These are phyloP conservation scores for Xylaria intraflava DNA, from an alignment of 495 filamentous ascomycete genomes.

Conservation along the genomic window DNA sequence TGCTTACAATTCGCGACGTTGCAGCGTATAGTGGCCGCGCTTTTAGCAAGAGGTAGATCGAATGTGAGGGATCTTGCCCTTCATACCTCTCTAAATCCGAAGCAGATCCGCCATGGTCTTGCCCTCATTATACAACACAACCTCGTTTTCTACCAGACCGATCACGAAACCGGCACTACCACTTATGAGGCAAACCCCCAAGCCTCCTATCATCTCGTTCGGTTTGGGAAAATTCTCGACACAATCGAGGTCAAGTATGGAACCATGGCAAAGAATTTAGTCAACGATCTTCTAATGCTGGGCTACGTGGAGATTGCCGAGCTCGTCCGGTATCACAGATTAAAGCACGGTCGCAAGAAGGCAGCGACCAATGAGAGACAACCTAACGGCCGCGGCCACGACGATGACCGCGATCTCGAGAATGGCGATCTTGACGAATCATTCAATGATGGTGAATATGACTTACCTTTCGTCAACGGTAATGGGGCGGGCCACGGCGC, in stretches of 20 bases:
- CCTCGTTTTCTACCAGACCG: constrained; percentile 68
- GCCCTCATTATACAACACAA: constrained; percentile 82
- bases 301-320: constrained; percentile 72
- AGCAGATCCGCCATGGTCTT: constrained; percentile 69
- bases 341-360: constrained; percentile 29
- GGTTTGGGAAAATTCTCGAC: constrained; percentile 75
- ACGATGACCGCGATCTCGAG: background rate
- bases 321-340: constrained; percentile 45
- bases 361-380: constrained; percentile 24
- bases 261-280: constrained; percentile 57
- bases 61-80: constrained; percentile 57
- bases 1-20: constrained; percentile 11
- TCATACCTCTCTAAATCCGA: constrained; percentile 58
- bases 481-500: constrained; percentile 11
- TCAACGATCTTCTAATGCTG: constrained; percentile 65
- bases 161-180: constrained; percentile 54
- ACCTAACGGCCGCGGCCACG: constrained; percentile 11
- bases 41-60: constrained; percentile 73
- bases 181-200: constrained; percentile 74
- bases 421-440: constrained; percentile 7
- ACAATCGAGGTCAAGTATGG: constrained; percentile 66
- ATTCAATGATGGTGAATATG: constrained; percentile 12
- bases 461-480: constrained; percentile 13
- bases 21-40: constrained; percentile 70
- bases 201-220: constrained; percentile 70